These are phyloP conservation scores for Podila verticillata DNA, from an alignment of 192 early-diverging fungal species.

Conservation along the genomic window DNA sequence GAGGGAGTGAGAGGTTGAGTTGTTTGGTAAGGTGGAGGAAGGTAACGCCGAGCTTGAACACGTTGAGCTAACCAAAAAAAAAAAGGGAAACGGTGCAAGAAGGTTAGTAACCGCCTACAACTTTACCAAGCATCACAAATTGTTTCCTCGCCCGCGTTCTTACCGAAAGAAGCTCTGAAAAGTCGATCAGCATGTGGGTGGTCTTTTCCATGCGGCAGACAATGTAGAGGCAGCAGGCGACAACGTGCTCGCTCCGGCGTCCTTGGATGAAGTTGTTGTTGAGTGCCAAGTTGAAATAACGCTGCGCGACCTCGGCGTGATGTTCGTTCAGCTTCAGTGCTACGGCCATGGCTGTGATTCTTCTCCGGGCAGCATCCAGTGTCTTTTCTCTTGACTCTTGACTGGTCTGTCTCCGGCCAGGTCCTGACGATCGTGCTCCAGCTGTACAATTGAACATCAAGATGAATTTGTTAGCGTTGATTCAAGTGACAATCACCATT, in stretches of 20 bases:
- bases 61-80: slow-evolving; percentile 66
- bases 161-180: slow-evolving; percentile 86
- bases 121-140: background rate
- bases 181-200: slow-evolving; percentile 95
- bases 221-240: slow-evolving; percentile 92
- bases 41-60: slow-evolving; percentile 87
- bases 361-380: slow-evolving; percentile 70
- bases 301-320: slow-evolving; percentile 83
- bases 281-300: slow-evolving; percentile 87
- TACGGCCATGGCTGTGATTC: slow-evolving; percentile 79
- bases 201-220: slow-evolving; percentile 87
- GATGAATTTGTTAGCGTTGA: background rate
- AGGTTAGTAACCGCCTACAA: background rate
- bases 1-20: slow-evolving; percentile 70
- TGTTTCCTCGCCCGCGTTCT: background rate
- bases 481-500: background rate
- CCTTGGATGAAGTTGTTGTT: slow-evolving; percentile 86
- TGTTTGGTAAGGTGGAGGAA: slow-evolving; percentile 81
- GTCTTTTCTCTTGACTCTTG: slow-evolving; percentile 78
- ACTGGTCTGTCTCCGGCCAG: slow-evolving; percentile 57
- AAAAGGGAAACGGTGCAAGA: slow-evolving; percentile 2
- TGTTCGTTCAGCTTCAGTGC: slow-evolving; percentile 78
- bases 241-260: slow-evolving; percentile 77
- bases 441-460: slow-evolving; percentile 25
- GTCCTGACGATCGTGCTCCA: slow-evolving; percentile 50